These are phyloP conservation scores for Fusarium nanum DNA, from an alignment of 2,329 filamentous ascomycete genomes.

Conservation along the genomic window DNA sequence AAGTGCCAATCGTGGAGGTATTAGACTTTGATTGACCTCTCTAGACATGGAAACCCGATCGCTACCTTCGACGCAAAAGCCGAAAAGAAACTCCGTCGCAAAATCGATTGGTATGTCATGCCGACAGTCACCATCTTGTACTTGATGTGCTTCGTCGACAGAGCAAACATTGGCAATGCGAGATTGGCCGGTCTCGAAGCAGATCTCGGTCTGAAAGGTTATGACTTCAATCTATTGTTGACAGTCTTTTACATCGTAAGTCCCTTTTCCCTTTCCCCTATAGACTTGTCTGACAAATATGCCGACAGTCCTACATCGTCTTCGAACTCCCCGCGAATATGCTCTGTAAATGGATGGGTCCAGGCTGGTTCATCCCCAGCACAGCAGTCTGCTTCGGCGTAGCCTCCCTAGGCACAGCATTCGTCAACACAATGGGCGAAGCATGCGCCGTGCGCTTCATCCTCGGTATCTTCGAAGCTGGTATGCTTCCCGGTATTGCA, in stretches of 20 bases:
- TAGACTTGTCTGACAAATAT: background rate
- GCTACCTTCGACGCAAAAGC: conserved; percentile 8
- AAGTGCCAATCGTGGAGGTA: background rate
- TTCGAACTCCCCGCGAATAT: conserved; percentile 75
- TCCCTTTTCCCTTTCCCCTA: no score
- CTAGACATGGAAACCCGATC: conserved; percentile 17
- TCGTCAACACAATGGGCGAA: conserved; percentile 24
- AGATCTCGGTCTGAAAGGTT: conserved; percentile 67
- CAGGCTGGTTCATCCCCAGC: conserved; percentile 71
- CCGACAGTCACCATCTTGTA: conserved; percentile 31
- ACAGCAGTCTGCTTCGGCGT: conserved; percentile 56
- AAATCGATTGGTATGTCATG: conserved; percentile 19
- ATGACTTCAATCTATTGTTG: conserved; percentile 16
- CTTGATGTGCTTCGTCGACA: conserved; percentile 75
- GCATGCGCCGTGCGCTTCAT: conserved; percentile 66
- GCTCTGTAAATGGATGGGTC: conserved; percentile 70
- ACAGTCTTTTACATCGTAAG: conserved; percentile 22
- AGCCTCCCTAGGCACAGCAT: conserved; percentile 16
- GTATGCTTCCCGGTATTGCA: conserved; percentile 72
- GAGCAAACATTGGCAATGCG: conserved; percentile 77
- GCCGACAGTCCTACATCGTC: conserved; percentile 62
- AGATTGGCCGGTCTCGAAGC: conserved; percentile 64
- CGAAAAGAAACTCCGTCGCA: conserved; percentile 14
- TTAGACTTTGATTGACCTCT: background rate
- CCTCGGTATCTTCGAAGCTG: conserved; percentile 71